Conservation (phyloP, 208 protist genomes). For the Acanthamoeba healyi region DNA sequence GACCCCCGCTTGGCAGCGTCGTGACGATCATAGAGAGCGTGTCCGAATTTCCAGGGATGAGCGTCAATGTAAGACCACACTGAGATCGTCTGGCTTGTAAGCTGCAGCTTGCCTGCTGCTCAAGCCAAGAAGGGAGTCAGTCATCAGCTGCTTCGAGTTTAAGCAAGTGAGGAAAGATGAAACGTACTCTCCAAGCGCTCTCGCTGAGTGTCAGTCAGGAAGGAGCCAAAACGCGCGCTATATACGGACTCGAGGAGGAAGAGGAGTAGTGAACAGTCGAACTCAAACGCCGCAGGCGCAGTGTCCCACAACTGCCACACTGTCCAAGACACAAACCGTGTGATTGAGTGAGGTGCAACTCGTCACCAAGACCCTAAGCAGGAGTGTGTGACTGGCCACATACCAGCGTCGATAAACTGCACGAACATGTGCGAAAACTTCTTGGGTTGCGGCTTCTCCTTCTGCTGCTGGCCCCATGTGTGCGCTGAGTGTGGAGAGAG, state of each 20-base stretch:
- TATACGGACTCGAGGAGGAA: constrained; percentile 70
- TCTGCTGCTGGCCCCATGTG: constrained; percentile 66
- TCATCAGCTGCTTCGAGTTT: no score
- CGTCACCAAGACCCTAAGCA: no score
- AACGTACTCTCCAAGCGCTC: constrained; percentile 14
- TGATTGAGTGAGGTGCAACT: no score
- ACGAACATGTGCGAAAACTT: constrained; percentile 57
- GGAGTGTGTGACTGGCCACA: neutral
- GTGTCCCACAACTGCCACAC: constrained; percentile 71
- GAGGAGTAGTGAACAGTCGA: neutral
- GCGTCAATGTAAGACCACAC: constrained; percentile 4
- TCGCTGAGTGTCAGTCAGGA: constrained; percentile 17
- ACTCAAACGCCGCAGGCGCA: constrained; percentile 35
- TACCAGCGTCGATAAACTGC: constrained; percentile 60
- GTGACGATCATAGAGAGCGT: neutral
- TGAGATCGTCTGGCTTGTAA: neutral
- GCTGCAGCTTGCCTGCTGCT: constrained; percentile 27
- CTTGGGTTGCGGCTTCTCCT: constrained; percentile 58
- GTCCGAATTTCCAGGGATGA: neutral
- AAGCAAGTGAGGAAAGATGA: neutral
- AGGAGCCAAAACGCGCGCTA: constrained; percentile 58
- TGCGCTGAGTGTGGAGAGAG: neutral
- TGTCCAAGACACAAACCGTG: neutral
- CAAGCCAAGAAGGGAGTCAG: no score
- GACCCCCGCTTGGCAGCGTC: neutral